Conservation (phyloP, 371 early-diverging fungal genomes). For the Conidiobolus incongruus region DNA sequence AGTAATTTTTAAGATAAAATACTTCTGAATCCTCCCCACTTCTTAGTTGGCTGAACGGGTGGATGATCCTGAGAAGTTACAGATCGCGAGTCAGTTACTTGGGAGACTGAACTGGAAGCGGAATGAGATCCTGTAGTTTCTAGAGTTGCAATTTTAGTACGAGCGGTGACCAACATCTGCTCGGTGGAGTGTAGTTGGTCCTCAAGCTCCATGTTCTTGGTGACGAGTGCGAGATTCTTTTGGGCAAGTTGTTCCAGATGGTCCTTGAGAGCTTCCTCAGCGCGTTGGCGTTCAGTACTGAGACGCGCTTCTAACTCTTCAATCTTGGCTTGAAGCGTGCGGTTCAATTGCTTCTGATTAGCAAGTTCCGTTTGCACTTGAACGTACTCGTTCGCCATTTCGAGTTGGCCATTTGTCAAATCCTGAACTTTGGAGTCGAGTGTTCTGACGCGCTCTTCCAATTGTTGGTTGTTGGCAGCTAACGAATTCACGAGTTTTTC, state of each 20-base stretch:
- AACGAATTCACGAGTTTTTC: constrained; percentile 34
- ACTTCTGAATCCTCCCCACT: no score
- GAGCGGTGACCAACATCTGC: constrained; percentile 35
- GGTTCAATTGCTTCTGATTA: constrained; percentile 25
- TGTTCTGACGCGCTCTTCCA: constrained; percentile 27
- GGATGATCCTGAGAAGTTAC: no score
- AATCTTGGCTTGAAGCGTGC: constrained; percentile 30
- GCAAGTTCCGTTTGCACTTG: constrained; percentile 32
- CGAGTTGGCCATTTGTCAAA: constrained; percentile 46
- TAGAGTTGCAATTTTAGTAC: no score
- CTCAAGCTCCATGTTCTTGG: constrained; percentile 44
- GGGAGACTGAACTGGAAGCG: no score
- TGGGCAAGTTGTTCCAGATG: constrained; percentile 56
- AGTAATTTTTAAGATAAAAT: no score
- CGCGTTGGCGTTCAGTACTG: constrained; percentile 25
- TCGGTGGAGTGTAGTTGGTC: constrained; percentile 53
- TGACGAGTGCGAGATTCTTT: constrained; percentile 52
- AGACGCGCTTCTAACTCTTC: constrained; percentile 24
- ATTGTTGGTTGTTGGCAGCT: constrained; percentile 36
- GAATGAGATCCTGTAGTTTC: no score
- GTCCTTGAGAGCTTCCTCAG: constrained; percentile 41
- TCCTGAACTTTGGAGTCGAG: constrained; percentile 30
- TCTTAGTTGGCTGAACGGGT: no score
- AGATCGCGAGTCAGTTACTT: no score
- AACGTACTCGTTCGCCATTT: constrained; percentile 25